phyloP scores from a whole-genome alignment of 2,329 filamentous ascomycete genomes.

The Exophiala sp. region DNA sequence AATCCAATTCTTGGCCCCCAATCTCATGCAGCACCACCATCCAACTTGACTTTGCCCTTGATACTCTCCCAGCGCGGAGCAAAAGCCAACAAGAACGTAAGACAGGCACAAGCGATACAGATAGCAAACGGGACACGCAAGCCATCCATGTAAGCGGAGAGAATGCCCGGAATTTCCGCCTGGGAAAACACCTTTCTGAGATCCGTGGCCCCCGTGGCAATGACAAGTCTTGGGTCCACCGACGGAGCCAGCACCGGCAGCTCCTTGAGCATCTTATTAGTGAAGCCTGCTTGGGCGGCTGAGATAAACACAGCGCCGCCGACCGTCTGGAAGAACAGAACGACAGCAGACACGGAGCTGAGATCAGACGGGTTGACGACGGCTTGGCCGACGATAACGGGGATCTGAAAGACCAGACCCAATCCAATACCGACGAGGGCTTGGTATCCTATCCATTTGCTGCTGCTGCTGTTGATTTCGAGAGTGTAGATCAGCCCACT shows the following conservation, averaged over 20 bases:
- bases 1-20: neutral
- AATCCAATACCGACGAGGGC: conserved; percentile 32
- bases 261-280: conserved; percentile 31
- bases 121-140: conserved; percentile 27
- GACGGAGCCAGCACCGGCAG: conserved; percentile 28
- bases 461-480: conserved; percentile 27
- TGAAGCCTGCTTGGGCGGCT: conserved; percentile 33
- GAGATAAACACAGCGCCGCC: conserved; percentile 31
- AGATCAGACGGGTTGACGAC: conserved; percentile 30
- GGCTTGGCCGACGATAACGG: conserved; percentile 30
- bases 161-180: conserved; percentile 29
- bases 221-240: conserved; percentile 29
- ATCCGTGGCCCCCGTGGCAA: conserved; percentile 33
- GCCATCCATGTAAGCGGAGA: conserved; percentile 34
- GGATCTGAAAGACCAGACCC: conserved; percentile 31
- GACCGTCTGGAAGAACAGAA: conserved; percentile 21
- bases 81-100: conserved; percentile 13
- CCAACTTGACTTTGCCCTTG: conserved; percentile 27
- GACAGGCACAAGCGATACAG: neutral
- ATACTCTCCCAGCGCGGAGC: conserved; percentile 27
- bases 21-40: conserved; percentile 12
- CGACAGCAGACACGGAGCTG: conserved; percentile 29
- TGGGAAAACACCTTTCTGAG: conserved; percentile 30
- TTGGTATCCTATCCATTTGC: conserved; percentile 38
- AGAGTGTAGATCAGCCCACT: conserved; percentile 35